A percentile compares a stretch with the other conserved stretches of the same genome.
phyloP scores from a whole-genome alignment of 768 basidiomycete genomes.

The Pisolithus orientalis region DNA sequence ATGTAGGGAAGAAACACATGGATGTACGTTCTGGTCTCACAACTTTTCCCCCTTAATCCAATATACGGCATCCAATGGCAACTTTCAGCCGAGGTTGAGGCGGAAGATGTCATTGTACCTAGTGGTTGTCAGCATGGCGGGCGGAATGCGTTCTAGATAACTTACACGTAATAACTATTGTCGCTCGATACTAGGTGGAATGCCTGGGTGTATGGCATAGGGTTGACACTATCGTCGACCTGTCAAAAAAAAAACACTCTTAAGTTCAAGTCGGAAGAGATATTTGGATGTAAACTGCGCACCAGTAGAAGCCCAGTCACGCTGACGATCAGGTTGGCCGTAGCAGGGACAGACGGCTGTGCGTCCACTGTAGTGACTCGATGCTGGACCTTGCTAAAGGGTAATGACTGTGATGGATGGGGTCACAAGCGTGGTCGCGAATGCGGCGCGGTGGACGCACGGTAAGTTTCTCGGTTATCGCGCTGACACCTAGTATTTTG shows the following conservation, averaged over 20 bases:
- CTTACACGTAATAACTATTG: constrained; percentile 79
- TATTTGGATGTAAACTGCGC: constrained; percentile 16
- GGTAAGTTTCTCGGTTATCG: constrained; percentile 67
- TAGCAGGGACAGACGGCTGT: constrained; percentile 66
- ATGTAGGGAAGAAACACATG: constrained; percentile 8
- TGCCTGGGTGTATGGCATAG: constrained; percentile 86
- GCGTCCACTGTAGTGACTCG: constrained; percentile 77
- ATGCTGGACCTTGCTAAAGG: constrained; percentile 80
- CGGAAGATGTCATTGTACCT: constrained; percentile 92
- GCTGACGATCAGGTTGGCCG: constrained; percentile 65
- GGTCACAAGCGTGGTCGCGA: neutral
- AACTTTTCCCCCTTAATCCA: constrained; percentile 4
- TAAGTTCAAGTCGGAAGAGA: neutral
- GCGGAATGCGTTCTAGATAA: constrained; percentile 9
- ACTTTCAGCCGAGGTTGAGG: constrained; percentile 58
- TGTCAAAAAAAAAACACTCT: constrained; percentile 22
- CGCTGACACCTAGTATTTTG: constrained; percentile 46
- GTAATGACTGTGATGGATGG: constrained; percentile 46
- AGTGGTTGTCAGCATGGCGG: constrained; percentile 3
- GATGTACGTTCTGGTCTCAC: constrained; percentile 18
- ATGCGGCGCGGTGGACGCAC: constrained; percentile 33
- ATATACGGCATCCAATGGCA: neutral
- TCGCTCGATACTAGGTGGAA: constrained; percentile 87
- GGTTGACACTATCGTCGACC: constrained; percentile 77
- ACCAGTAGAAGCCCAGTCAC: constrained; percentile 86